phyloP scores from a whole-genome alignment of 1,284 basidiomycete genomes.

The Leccinum pallidistipes region DNA sequence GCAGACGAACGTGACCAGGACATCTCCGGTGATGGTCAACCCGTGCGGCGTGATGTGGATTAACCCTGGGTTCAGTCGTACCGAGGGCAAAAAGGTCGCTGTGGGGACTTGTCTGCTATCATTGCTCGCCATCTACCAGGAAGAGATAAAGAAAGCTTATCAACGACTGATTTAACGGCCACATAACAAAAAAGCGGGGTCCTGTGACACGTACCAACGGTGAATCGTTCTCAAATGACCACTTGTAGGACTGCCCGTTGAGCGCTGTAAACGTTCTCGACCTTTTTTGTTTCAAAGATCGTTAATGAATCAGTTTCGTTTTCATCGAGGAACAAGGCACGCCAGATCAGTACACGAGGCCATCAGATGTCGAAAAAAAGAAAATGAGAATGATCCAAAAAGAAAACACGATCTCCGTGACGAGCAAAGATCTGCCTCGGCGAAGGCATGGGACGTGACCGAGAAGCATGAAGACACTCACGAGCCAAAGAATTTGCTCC shows the following conservation, averaged over 20 bases:
- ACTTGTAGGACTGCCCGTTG: slow-evolving; percentile 37
- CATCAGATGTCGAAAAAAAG: not conserved
- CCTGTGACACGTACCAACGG: slow-evolving; percentile 27
- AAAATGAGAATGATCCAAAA: not conserved
- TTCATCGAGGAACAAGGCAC: slow-evolving; percentile 6
- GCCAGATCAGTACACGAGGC: not conserved
- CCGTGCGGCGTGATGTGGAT: slow-evolving; percentile 37
- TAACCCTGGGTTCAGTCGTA: slow-evolving; percentile 30
- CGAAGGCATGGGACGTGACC: not conserved
- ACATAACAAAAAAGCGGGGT: not conserved
- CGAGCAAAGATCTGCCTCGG: not conserved
- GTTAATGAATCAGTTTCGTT: not conserved
- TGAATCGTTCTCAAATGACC: slow-evolving; percentile 36
- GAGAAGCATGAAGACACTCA: slow-evolving; percentile 17
- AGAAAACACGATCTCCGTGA: not conserved
- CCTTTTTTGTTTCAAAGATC: slow-evolving; percentile 10
- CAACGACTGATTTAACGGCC: slow-evolving; percentile 1
- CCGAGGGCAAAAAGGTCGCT: slow-evolving; percentile 30
- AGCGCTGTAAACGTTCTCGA: slow-evolving; percentile 36
- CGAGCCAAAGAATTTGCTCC: slow-evolving; percentile 33
- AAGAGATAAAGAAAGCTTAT: not conserved
- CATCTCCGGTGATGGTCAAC: slow-evolving; percentile 33
- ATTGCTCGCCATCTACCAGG: slow-evolving; percentile 32
- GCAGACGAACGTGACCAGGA: slow-evolving; percentile 34
- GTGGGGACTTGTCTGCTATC: slow-evolving; percentile 35